A percentile compares a stretch with the other conserved stretches of the same genome.
phyloP scores from a whole-genome alignment of 805 yeast species.

The Wickerhamomyces queroliae region DNA sequence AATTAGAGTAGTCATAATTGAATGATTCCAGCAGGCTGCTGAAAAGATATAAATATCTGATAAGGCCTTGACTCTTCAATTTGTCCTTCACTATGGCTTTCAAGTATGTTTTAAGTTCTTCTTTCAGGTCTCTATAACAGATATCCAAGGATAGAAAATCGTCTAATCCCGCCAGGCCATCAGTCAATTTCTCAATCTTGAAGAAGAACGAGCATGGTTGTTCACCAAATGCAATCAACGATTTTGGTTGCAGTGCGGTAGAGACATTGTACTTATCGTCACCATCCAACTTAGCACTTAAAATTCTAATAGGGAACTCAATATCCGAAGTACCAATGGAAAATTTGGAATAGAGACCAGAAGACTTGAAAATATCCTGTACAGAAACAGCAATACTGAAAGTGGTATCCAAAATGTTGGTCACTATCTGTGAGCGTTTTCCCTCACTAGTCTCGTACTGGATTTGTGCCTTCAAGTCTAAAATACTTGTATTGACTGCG shows the following conservation, averaged over 20 bases:
- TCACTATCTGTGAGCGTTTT: conserved; percentile 13
- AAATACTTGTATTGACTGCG: conserved; percentile 5
- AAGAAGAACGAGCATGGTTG: conserved; percentile 64
- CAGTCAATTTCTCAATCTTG: conserved; percentile 32
- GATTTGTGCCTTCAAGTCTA: conserved; percentile 7
- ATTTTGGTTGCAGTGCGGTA: conserved; percentile 23
- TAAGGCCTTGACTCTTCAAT: conserved; percentile 8
- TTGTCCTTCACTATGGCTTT: too few species aligned
- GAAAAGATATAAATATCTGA: conserved; percentile 5
- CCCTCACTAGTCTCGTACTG: conserved; percentile 3
- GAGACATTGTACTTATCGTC: conserved; percentile 27
- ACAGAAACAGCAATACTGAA: conserved; percentile 69
- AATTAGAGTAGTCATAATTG: too few species aligned
- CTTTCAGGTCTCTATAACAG: conserved; percentile 37
- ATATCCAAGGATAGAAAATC: conserved; percentile 39
- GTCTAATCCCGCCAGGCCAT: conserved; percentile 13
- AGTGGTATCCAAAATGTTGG: conserved; percentile 39
- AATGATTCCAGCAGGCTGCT: too few species aligned
- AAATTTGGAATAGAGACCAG: conserved; percentile 58
- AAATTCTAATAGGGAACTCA: conserved; percentile 47
- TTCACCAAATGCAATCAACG: conserved; percentile 55
- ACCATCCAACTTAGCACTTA: conserved; percentile 34
- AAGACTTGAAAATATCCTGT: conserved; percentile 65
- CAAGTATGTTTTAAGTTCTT: conserved; percentile 35
- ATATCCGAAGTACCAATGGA: conserved; percentile 55